These are phyloP conservation scores for Chlorella sp. DNA, from an alignment of 139 green algal genomes.

Conservation along the genomic window DNA sequence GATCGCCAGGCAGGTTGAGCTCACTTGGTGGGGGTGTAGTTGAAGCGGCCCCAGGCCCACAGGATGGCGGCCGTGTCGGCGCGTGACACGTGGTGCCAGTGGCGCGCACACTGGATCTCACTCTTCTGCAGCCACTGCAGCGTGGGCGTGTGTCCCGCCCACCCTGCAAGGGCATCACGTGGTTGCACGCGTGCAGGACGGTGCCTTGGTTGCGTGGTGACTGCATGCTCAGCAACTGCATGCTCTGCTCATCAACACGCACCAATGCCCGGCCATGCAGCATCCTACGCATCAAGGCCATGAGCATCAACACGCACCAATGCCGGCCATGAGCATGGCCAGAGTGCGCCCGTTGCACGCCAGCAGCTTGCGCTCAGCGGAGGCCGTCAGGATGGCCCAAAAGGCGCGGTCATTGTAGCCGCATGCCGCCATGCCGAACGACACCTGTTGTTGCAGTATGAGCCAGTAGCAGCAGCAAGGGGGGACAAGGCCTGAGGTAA, in stretches of 20 bases:
- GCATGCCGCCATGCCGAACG: background rate
- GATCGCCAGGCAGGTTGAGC: too few species aligned
- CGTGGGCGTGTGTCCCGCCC: background rate
- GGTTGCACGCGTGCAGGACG: too few species aligned
- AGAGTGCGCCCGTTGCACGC: background rate
- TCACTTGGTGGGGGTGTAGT: background rate
- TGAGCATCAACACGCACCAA: too few species aligned
- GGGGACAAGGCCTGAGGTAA: too few species aligned
- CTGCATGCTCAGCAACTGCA: too few species aligned
- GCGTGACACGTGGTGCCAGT: background rate
- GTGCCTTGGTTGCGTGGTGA: too few species aligned
- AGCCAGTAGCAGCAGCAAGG: too few species aligned
- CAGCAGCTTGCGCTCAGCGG: background rate
- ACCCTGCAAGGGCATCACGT: too few species aligned
- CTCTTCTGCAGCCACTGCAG: background rate
- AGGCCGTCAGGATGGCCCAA: background rate
- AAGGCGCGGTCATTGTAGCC: background rate
- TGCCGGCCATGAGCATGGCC: background rate
- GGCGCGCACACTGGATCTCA: background rate
- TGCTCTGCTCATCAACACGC: too few species aligned
- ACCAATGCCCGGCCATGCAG: too few species aligned
- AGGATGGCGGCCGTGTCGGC: background rate
- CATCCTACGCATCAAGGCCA: too few species aligned
- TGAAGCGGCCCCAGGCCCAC: background rate
- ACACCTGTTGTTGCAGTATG: too few species aligned